Evolutionary conservation across 768 basidiomycete genomes (phyloP).

Genomic region (Suillus luteus): DNA sequence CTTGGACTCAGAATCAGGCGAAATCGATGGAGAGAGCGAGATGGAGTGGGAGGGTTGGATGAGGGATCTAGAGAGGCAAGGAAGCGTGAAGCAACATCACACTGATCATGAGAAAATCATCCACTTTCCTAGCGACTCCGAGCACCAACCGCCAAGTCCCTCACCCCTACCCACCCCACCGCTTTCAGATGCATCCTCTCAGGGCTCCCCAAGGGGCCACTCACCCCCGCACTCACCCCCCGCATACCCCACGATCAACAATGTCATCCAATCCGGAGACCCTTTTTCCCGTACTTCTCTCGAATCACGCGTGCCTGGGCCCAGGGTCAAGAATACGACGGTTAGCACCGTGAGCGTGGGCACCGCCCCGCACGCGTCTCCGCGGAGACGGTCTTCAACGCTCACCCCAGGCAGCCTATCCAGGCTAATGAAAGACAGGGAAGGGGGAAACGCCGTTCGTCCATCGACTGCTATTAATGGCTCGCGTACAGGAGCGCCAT

Average conservation of each 20-base stretch:
- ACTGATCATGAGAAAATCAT: slow-evolving; percentile 6
- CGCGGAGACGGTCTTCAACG: slow-evolving; percentile 31
- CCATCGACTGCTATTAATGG: slow-evolving; percentile 2
- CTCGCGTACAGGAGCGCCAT: not conserved
- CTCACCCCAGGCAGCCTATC: slow-evolving; percentile 16
- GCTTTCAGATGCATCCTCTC: slow-evolving; percentile 28
- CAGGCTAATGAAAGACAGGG: slow-evolving; percentile 15
- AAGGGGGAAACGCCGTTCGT: slow-evolving; percentile 9
- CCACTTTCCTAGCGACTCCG: slow-evolving; percentile 10
- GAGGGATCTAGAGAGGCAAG: slow-evolving; percentile 52
- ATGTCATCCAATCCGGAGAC: slow-evolving; percentile 20
- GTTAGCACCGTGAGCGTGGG: slow-evolving; percentile 32
- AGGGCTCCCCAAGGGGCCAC: slow-evolving; percentile 24
- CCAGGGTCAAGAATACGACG: slow-evolving; percentile 15
- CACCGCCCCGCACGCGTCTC: not conserved
- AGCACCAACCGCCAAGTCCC: slow-evolving; percentile 14
- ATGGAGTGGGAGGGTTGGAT: slow-evolving; percentile 71
- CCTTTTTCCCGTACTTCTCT: slow-evolving; percentile 1
- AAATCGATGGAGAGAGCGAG: slow-evolving; percentile 49
- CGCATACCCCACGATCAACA: slow-evolving; percentile 27
- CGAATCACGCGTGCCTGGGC: slow-evolving; percentile 15
- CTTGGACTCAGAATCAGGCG: slow-evolving; percentile 38
- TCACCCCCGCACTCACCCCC: slow-evolving; percentile 14
- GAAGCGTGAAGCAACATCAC: slow-evolving; percentile 17
- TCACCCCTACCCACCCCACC: slow-evolving; percentile 26